Conservation (phyloP, 2,329 filamentous ascomycete genomes). For the Didymella exigua region DNA sequence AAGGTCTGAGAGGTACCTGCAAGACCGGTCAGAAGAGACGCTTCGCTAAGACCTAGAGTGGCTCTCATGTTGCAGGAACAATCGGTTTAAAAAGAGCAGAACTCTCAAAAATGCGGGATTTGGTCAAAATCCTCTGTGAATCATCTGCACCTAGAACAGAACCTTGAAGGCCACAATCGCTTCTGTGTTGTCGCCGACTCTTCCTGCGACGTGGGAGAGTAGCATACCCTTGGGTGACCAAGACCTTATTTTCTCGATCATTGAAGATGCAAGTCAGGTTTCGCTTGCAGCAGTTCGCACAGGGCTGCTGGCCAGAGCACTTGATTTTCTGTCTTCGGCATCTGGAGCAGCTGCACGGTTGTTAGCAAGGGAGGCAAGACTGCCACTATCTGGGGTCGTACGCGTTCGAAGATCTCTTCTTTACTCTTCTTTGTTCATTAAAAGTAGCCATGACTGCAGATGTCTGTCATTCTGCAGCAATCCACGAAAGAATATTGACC, state of each 20-base stretch:
- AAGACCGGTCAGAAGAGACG: background rate
- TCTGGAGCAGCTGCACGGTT: constrained; percentile 30
- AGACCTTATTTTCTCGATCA: constrained; percentile 41
- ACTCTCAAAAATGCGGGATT: too few species aligned
- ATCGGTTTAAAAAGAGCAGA: too few species aligned
- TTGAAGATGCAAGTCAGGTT: constrained; percentile 37
- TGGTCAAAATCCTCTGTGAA: too few species aligned
- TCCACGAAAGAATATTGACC: background rate
- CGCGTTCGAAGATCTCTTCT: constrained; percentile 36
- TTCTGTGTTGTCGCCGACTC: too few species aligned
- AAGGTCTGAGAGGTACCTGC: constrained; percentile 37
- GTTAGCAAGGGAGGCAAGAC: background rate
- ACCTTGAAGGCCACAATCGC: too few species aligned
- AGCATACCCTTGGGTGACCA: constrained; percentile 35
- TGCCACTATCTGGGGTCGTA: constrained; percentile 4
- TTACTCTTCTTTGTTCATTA: constrained; percentile 29
- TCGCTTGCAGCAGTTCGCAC: constrained; percentile 36
- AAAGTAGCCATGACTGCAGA: constrained; percentile 25
- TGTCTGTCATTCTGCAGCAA: constrained; percentile 6
- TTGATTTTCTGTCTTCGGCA: constrained; percentile 42
- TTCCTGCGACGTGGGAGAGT: too few species aligned
- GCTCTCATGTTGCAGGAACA: too few species aligned
- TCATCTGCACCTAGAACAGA: too few species aligned
- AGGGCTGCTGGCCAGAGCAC: constrained; percentile 41
- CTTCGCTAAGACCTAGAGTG: too few species aligned